Conservation (phyloP, 2,329 filamentous ascomycete species). For the Thermothelomyces thermophilus region DNA sequence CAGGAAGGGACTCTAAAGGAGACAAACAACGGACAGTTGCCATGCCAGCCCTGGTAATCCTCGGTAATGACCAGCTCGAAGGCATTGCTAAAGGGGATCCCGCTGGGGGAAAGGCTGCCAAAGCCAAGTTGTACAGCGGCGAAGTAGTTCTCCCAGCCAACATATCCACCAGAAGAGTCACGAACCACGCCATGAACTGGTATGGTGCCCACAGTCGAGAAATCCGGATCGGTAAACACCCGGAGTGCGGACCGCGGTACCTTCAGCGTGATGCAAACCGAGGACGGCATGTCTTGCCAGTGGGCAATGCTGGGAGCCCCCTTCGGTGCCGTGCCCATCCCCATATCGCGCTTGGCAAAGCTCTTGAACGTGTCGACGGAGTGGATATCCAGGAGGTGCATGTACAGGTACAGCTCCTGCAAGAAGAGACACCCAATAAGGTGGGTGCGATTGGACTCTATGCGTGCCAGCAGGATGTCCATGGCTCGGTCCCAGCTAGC, state of each 20-base stretch:
- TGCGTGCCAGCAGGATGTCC: background rate
- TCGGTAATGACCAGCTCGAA: conserved; percentile 7
- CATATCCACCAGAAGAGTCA: too few relatives aligned
- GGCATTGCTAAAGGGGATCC: background rate
- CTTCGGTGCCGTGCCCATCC: background rate
- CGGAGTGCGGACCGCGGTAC: background rate
- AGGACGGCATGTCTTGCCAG: conserved; percentile 8
- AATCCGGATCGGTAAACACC: background rate
- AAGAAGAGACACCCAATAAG: background rate
- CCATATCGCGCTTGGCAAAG: background rate
- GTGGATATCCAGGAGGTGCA: conserved; percentile 6
- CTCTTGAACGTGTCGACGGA: background rate
- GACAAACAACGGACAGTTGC: conserved; percentile 2
- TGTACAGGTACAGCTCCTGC: conserved; percentile 4
- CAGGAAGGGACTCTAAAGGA: conserved; percentile 10
- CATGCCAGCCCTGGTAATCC: conserved; percentile 8
- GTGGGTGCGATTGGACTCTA: background rate
- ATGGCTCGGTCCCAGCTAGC: conserved; percentile 5
- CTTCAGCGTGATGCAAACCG: conserved; percentile 8
- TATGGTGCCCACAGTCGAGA: background rate
- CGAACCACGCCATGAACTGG: background rate
- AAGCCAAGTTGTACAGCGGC: conserved; percentile 9
- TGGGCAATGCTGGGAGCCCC: background rate
- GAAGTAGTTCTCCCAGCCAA: background rate
- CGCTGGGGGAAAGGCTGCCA: conserved; percentile 4